These are phyloP conservation scores for Capronia coronata DNA, from an alignment of 2,329 filamentous ascomycete species.

Conservation along the genomic window DNA sequence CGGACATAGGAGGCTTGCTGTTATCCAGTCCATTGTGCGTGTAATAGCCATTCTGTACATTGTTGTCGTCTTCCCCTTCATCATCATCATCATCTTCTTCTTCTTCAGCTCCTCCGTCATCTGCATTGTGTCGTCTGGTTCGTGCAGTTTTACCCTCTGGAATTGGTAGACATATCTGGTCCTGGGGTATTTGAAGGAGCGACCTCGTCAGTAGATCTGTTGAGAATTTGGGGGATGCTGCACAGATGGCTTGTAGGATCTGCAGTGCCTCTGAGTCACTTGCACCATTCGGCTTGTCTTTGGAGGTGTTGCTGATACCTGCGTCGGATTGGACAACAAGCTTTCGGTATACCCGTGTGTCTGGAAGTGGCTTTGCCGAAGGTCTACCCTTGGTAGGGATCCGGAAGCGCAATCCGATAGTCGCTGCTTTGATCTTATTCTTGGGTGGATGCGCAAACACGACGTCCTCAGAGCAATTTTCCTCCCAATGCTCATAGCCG, in stretches of 20 bases:
- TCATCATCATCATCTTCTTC: neutral
- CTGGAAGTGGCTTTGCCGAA: neutral
- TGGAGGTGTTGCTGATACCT: neutral
- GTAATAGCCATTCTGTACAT: neutral
- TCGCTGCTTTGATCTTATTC: neutral
- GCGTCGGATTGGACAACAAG: neutral
- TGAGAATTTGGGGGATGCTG: neutral
- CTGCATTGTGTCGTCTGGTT: neutral
- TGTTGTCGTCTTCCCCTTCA: neutral
- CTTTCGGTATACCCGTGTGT: neutral
- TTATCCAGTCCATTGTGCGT: slow-evolving; percentile 11
- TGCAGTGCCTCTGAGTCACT: neutral
- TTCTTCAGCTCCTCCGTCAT: neutral
- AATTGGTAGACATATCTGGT: neutral
- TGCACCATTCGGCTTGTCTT: neutral
- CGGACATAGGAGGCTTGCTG: slow-evolving; percentile 39
- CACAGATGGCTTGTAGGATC: neutral
- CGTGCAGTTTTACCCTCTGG: neutral
- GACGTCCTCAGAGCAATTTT: neutral
- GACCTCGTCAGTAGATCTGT: neutral
- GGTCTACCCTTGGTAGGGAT: neutral
- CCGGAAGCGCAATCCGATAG: neutral
- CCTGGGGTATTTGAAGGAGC: neutral
- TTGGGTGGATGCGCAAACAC: neutral
- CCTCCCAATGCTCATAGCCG: too few species aligned